Conservation (phyloP, 768 basidiomycete genomes). For the Phanerodontia chrysosporium region DNA sequence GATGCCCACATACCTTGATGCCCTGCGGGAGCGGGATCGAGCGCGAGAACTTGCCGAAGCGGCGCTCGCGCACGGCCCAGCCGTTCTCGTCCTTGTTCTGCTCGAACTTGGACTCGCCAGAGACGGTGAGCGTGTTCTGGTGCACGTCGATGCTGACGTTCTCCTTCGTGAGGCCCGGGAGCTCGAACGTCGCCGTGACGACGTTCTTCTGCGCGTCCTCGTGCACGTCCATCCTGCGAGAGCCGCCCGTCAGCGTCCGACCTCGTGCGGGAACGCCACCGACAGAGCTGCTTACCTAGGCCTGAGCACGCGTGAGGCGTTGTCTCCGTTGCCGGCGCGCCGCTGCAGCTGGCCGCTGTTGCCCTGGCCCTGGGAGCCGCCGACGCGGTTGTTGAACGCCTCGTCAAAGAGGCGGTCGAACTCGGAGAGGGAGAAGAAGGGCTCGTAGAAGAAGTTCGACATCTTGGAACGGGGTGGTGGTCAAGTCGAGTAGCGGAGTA, state of each 20-base stretch:
- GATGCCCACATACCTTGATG: slow-evolving; percentile 14
- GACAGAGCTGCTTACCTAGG: slow-evolving; percentile 10
- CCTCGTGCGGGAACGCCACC: background rate
- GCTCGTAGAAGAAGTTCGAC: slow-evolving; percentile 35
- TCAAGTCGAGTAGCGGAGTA: background rate
- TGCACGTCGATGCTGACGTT: slow-evolving; percentile 49
- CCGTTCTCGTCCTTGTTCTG: slow-evolving; percentile 32
- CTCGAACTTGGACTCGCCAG: slow-evolving; percentile 40
- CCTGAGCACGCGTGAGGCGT: slow-evolving; percentile 12
- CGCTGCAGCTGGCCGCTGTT: slow-evolving; percentile 9
- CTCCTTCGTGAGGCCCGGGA: slow-evolving; percentile 51
- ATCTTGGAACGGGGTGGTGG: slow-evolving; percentile 3
- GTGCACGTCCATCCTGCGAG: slow-evolving; percentile 49
- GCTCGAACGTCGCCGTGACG: slow-evolving; percentile 53
- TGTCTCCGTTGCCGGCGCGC: slow-evolving; percentile 6
- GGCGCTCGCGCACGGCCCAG: slow-evolving; percentile 30
- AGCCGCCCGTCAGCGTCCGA: background rate
- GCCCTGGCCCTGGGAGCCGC: background rate
- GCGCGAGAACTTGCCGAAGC: slow-evolving; percentile 26
- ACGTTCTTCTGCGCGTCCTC: slow-evolving; percentile 43
- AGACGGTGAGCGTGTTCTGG: slow-evolving; percentile 44
- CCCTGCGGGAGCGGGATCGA: slow-evolving; percentile 16
- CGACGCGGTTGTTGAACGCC: slow-evolving; percentile 8
- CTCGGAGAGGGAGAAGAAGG: slow-evolving; percentile 32
- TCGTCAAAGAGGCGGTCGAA: slow-evolving; percentile 31